Evolutionary conservation across 1,284 basidiomycete species (phyloP), one percentile per base, ranked within the genome.

Genomic region (Ceratobasidium sp.): DNA sequence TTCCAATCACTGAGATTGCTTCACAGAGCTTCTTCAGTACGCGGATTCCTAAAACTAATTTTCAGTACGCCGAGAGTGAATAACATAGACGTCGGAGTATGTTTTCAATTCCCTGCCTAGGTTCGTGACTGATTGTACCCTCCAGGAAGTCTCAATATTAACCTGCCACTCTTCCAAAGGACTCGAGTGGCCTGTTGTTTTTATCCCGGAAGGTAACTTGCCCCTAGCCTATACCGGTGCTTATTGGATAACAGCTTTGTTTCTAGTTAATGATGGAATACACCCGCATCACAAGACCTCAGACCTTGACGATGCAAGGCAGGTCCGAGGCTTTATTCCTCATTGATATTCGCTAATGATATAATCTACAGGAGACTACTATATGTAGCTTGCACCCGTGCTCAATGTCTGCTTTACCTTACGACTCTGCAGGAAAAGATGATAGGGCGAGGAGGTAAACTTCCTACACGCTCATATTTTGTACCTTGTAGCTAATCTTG

Each of bases 101-200:
- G 33, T 60, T 60, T 60, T 15, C 18, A 15, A 66, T 18, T 18
- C 40, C 18, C 23, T 66, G 6, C 10, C 40, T 66, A 10, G 26
- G 20, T 44, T 5, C 44, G 39, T 44, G n/a, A 26, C 63, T 66
- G 44, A 66, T 26, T 7, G 40, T 13, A 49, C 10, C 1, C 12
- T 5, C 42, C 81, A 93, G 91, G 95, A 92, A 89, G 96, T 98
- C 4, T 95, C 93, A 0, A 10, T 39, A 91, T 97, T 60, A 0
- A 97, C 96, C 0, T 95, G 95, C 69, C 96, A 98, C 85, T 91
- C 95, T 12, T 95, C 96, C 0, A 98, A 98, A 85, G 96, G 96
- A 0, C 87, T 97, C 6, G 96, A 98, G 84, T 98, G 95, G 95
- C 95, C 95, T 0, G 93, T 95, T 5, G 93, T 95, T 0, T 91